phyloP scores from a whole-genome alignment of 768 basidiomycete genomes.

The Tricholoma terreum region DNA sequence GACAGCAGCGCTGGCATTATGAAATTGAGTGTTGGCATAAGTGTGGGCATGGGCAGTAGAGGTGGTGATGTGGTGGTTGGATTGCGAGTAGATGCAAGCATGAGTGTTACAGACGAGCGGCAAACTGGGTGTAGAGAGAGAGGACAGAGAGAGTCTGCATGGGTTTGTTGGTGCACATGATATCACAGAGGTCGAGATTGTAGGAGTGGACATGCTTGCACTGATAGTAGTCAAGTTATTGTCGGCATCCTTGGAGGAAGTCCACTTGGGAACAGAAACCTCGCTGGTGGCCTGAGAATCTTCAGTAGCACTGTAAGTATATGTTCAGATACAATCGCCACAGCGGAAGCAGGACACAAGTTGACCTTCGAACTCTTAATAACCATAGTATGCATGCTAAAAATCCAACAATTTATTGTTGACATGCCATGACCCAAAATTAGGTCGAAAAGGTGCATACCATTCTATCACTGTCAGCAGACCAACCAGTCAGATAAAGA shows the following conservation, averaged over 20 bases:
- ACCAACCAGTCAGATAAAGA: not conserved
- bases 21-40: too few species aligned
- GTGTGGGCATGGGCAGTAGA: too few species aligned
- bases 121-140: not conserved
- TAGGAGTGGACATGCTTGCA: not conserved
- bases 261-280: too few species aligned
- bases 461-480: slow-evolving; percentile 37
- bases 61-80: too few species aligned
- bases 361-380: slow-evolving; percentile 17
- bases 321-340: too few species aligned
- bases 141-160: not conserved
- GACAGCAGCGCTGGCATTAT: not conserved
- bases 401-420: not conserved
- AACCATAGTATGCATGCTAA: slow-evolving; percentile 47
- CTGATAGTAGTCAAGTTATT: too few species aligned
- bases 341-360: not conserved
- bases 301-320: not conserved
- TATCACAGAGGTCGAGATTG: too few species aligned
- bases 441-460: slow-evolving; percentile 24
- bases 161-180: not conserved
- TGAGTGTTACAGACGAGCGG: not conserved
- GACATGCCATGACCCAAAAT: not conserved
- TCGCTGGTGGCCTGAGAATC: not conserved
- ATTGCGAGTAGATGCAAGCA: too few species aligned
- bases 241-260: too few species aligned